Evolutionary conservation across 176 grass and related monocot species (phyloP), one percentile per base, ranked within the genome.

Genomic region (Triticum monococcum): DNA sequence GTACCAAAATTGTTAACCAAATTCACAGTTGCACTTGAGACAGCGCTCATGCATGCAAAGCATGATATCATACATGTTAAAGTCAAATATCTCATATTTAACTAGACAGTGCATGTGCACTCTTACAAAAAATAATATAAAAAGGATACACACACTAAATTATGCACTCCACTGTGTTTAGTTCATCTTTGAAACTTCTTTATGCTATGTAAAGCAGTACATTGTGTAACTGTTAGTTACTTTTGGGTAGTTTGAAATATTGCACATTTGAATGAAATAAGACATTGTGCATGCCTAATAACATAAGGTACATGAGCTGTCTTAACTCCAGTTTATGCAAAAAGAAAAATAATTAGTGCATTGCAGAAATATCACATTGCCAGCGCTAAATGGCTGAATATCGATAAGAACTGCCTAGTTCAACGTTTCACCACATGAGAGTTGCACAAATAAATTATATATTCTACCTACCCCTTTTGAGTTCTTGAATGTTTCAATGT

Each of bases 161-260:
- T 64, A 14, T 88, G 57, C 17, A 65, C 31, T 73, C 23, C 3
- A 32, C 26, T 32, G 14, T 63, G 72, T 75, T 84, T 4, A 13
- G 30, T 54, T 24, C 52, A 10, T 78, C 1, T 3, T 36, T n/a
- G 16, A 40, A 62, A 71, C 8, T 11, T 84, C 36, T 74, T 70
- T 82, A 50, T 14, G 54, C 5, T 67, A 86, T 90, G 59, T 18
- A n/a, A n/a, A 86, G 22, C 30, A 62, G 35, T 64, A 78, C 72
- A 50, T 0, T 8, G 4, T 70, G n/a, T 78, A 16, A 26, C 3
- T 38, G 71, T 82, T 72, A 22, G 24, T 59, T 86, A 69, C 48
- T 72, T 33, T n/a, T 72, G 38, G 23, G 35, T 86, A 9, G 54
- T 83, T 90, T 56, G 9, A 45, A 33, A 73, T 72, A 30, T 16